A percentile compares a stretch with the other conserved stretches of the same genome.
These are phyloP conservation scores for Aspergillus tamarii DNA, from an alignment of 2,329 filamentous ascomycete genomes.

Conservation along the genomic window DNA sequence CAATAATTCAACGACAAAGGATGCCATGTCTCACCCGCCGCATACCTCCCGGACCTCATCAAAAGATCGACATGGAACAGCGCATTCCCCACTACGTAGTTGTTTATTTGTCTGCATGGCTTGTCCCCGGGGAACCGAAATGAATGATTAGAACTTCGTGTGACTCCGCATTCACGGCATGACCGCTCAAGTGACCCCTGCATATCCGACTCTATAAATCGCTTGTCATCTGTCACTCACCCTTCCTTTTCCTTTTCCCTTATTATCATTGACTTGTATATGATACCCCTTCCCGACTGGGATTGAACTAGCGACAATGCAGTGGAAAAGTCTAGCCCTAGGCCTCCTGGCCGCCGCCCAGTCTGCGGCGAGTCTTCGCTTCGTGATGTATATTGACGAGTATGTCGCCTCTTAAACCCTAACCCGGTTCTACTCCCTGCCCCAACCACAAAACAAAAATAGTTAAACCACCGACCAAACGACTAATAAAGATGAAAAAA, in stretches of 20 bases:
- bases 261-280: background rate
- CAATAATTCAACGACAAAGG: background rate
- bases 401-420: conserved; percentile 29
- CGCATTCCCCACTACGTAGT: background rate
- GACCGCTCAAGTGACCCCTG: background rate
- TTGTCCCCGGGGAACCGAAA: background rate
- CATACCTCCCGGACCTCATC: background rate
- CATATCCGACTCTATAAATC: background rate
- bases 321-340: background rate
- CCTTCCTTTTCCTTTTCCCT: background rate
- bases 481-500: background rate
- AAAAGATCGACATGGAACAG: background rate
- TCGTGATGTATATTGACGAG: conserved; percentile 54
- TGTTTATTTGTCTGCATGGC: background rate
- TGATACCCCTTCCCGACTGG: background rate
- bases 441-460: no score
- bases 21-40: background rate
- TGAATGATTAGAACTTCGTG: background rate
- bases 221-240: background rate
- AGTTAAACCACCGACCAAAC: no score
- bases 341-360: conserved; percentile 32
- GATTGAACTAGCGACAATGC: background rate
- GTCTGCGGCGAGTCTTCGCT: conserved; percentile 32
- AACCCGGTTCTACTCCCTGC: no score
- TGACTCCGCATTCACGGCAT: background rate